Percentiles rank a stretch among this genome's conserved stretches.
Conservation (phyloP, 306 rosid species). For the Prinsepia uniflora region DNA sequence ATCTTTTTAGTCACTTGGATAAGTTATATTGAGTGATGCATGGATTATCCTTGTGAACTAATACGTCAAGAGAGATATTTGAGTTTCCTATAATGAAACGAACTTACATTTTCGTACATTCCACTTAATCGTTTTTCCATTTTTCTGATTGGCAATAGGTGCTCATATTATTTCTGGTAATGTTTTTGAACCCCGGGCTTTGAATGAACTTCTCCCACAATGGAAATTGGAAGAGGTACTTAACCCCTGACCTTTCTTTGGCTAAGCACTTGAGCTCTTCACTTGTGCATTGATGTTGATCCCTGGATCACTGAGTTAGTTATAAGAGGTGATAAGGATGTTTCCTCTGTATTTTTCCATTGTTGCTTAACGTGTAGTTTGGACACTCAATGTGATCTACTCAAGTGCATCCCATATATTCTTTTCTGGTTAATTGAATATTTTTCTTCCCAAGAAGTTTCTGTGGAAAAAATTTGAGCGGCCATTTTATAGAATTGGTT, state of each 20-base stretch:
- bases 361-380: neutral
- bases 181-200: constrained; percentile 87
- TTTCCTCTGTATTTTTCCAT: neutral
- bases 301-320: neutral
- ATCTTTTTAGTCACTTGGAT: neutral
- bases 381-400: constrained; percentile 4
- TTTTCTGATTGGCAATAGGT: constrained; percentile 39
- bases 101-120: neutral
- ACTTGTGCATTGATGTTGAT: constrained; percentile 1
- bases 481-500: too few relatives aligned
- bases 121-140: neutral
- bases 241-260: neutral
- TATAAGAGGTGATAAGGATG: neutral
- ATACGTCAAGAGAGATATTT: neutral
- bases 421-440: constrained; percentile 2
- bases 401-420: too few relatives aligned
- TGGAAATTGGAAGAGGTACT: constrained; percentile 82
- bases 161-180: constrained; percentile 91
- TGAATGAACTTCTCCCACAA: constrained; percentile 77
- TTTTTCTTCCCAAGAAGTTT: neutral
- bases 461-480: neutral
- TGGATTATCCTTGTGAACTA: neutral
- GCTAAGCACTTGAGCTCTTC: neutral
- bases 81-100: neutral
- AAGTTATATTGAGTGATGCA: neutral